phyloP scores from a whole-genome alignment of 768 basidiomycete species.

The Hypholoma sublateritium region DNA sequence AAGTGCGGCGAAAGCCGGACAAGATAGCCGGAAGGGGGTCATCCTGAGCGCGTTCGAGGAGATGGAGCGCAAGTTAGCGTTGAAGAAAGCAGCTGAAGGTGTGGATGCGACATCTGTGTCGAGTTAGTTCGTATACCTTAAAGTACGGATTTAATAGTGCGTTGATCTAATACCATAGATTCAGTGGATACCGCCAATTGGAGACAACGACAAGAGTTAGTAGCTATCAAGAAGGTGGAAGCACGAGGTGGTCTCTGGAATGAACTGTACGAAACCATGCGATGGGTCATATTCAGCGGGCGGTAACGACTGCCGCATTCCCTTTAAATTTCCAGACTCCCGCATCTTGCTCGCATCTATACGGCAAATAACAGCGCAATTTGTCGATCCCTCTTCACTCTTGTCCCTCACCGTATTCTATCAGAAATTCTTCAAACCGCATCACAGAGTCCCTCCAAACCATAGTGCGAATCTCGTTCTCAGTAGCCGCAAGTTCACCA shows the following conservation, averaged over 20 bases:
- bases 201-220: slow-evolving; percentile 5
- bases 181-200: background rate
- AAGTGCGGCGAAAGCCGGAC: slow-evolving; percentile 15
- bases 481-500: background rate
- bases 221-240: background rate
- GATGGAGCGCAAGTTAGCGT: slow-evolving; percentile 57
- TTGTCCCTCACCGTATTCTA: no score
- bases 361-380: no score
- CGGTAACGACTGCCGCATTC: slow-evolving; percentile 24
- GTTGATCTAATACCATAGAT: slow-evolving; percentile 9
- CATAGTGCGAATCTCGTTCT: slow-evolving; percentile 9
- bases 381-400: no score
- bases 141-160: background rate
- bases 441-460: background rate
- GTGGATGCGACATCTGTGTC: slow-evolving; percentile 6
- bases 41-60: slow-evolving; percentile 71
- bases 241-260: slow-evolving; percentile 14
- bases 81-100: slow-evolving; percentile 35
- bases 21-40: slow-evolving; percentile 28
- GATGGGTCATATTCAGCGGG: slow-evolving; percentile 52
- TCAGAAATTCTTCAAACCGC: no score
- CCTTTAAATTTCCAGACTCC: no score
- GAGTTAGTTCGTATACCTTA: slow-evolving; percentile 22
- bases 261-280: slow-evolving; percentile 43
- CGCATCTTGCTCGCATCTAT: no score